Evolutionary conservation across 2,329 filamentous ascomycete species (phyloP).

Genomic region (Xylogone sp.): DNA sequence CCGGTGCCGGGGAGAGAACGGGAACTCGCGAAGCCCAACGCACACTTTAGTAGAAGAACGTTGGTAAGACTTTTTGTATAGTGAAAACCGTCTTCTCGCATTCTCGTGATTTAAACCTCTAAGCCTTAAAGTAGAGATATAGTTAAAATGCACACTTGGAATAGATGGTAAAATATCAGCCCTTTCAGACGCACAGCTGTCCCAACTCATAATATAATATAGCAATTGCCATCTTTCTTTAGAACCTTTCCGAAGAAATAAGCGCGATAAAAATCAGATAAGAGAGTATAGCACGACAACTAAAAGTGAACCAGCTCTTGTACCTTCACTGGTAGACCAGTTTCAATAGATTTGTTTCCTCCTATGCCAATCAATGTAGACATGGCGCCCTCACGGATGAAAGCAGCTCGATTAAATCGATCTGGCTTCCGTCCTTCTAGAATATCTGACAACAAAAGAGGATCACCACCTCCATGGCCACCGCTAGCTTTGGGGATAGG

Average conservation of each 20-base stretch:
- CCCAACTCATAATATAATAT: too few species aligned
- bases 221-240: neutral
- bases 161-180: too few species aligned
- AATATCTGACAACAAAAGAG: conserved; percentile 51
- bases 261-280: neutral
- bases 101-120: too few species aligned
- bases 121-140: too few species aligned
- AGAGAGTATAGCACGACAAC: neutral
- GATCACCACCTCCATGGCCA: conserved; percentile 58
- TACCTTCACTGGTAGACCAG: conserved; percentile 51
- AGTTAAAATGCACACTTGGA: too few species aligned
- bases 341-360: conserved; percentile 54
- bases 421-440: conserved; percentile 49
- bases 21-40: too few species aligned
- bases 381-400: conserved; percentile 54
- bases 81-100: too few species aligned
- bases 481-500: conserved; percentile 48
- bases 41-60: too few species aligned
- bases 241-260: neutral
- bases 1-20: too few species aligned
- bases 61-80: too few species aligned
- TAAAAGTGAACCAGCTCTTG: conserved; percentile 29
- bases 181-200: too few species aligned
- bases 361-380: conserved; percentile 58
- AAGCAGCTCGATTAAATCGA: conserved; percentile 50